These are phyloP conservation scores for Arthroderma sp. DNA, from an alignment of 2,329 filamentous ascomycete species.

Conservation along the genomic window DNA sequence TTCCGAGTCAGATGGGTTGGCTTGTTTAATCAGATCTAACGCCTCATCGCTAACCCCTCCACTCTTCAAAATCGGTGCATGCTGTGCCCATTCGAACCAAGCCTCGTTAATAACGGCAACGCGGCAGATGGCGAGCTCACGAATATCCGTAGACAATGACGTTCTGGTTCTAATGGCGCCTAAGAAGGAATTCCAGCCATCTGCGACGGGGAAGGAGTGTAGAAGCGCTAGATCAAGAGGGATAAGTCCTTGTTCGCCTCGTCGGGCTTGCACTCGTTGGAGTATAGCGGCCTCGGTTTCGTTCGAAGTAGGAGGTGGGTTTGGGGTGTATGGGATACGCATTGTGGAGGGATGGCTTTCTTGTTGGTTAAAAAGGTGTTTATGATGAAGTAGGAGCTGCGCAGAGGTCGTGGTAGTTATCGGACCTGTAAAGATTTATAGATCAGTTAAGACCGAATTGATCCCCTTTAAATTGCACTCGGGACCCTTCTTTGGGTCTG, in stretches of 20 bases:
- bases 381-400: background rate
- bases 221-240: slow-evolving; percentile 42
- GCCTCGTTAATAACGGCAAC: slow-evolving; percentile 69
- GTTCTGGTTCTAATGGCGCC: slow-evolving; percentile 43
- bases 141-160: slow-evolving; percentile 38
- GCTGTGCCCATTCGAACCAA: slow-evolving; percentile 75
- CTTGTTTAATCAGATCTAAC: slow-evolving; percentile 33
- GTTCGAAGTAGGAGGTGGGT: slow-evolving; percentile 36
- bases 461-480: no score
- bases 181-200: slow-evolving; percentile 47
- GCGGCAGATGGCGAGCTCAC: slow-evolving; percentile 68
- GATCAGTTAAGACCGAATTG: no score
- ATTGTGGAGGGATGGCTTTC: slow-evolving; percentile 22
- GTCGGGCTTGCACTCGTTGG: slow-evolving; percentile 37
- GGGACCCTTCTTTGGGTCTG: no score
- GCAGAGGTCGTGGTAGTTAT: background rate
- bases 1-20: slow-evolving; percentile 18
- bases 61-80: slow-evolving; percentile 57
- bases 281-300: slow-evolving; percentile 39
- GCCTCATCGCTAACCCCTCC: slow-evolving; percentile 41
- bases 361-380: background rate
- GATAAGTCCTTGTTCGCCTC: slow-evolving; percentile 38
- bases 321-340: slow-evolving; percentile 42
- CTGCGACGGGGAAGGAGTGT: slow-evolving; percentile 42
- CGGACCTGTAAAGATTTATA: background rate